These are phyloP conservation scores for Fusarium concolor DNA, from an alignment of 2,329 filamentous ascomycete species.

Conservation along the genomic window DNA sequence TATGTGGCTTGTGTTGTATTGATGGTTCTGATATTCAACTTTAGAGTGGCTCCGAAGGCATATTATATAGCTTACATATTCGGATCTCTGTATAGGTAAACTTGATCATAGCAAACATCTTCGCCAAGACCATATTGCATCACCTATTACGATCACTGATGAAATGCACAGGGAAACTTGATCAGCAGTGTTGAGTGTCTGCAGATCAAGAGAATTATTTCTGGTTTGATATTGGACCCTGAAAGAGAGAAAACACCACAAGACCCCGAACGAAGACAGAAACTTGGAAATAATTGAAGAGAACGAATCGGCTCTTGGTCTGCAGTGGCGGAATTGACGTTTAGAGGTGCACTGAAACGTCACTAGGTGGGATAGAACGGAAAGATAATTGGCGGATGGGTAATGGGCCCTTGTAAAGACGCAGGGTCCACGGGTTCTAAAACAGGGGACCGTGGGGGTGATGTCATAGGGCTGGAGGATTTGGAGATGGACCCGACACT, in stretches of 20 bases:
- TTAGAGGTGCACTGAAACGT: constrained; percentile 32
- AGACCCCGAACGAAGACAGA: constrained; percentile 1
- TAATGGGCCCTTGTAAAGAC: constrained; percentile 2
- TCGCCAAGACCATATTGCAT: constrained; percentile 33
- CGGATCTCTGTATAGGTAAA: not conserved
- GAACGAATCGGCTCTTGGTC: not conserved
- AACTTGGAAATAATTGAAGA: constrained; percentile 30
- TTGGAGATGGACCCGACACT: not conserved
- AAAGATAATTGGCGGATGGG: constrained; percentile 33
- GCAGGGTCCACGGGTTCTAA: constrained; percentile 41
- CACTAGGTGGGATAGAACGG: constrained; percentile 26
- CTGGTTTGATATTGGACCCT: constrained; percentile 3
- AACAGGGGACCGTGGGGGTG: constrained; percentile 29
- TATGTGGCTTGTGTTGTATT: constrained; percentile 9
- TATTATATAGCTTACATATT: constrained; percentile 29
- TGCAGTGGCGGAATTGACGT: constrained; percentile 27
- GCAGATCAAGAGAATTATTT: not conserved
- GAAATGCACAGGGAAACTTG: constrained; percentile 26
- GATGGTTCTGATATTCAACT: not conserved
- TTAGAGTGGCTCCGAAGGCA: not conserved
- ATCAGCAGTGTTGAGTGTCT: not conserved
- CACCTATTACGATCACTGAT: constrained; percentile 37
- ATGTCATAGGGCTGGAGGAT: constrained; percentile 40
- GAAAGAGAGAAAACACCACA: not conserved
- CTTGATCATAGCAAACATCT: not conserved